A percentile compares a stretch with the other conserved stretches of the same genome.
phyloP scores from a whole-genome alignment of 2,329 filamentous ascomycete species.

The Claviceps sp. region DNA sequence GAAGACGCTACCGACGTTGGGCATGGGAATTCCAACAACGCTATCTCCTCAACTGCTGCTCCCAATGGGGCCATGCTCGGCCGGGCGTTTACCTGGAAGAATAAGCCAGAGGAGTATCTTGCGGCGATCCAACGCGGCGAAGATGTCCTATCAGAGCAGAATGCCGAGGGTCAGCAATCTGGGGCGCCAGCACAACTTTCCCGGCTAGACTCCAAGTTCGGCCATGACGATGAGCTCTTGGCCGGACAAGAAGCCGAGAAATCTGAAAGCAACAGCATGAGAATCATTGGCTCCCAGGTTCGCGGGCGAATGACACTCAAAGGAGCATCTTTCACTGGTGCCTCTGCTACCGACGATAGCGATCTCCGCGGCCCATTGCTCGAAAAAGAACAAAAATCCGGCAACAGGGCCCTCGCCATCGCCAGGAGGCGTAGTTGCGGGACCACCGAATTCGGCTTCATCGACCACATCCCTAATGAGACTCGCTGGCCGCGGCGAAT shows the following conservation, averaged over 20 bases:
- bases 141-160: conserved; percentile 14
- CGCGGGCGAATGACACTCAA: conserved; percentile 28
- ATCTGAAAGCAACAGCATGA: conserved; percentile 13
- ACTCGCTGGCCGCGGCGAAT: conserved; percentile 56
- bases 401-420: conserved; percentile 33
- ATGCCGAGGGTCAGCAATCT: conserved; percentile 13
- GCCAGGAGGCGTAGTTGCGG: conserved; percentile 49
- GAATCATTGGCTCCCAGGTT: conserved; percentile 25
- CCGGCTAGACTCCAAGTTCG: conserved; percentile 10
- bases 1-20: conserved; percentile 35
- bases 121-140: conserved; percentile 25
- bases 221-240: conserved; percentile 15
- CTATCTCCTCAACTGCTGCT: conserved; percentile 6
- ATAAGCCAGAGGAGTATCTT: conserved; percentile 47
- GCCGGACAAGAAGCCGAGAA: conserved; percentile 12
- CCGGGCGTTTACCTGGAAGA: conserved; percentile 50
- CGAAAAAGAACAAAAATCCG: conserved; percentile 31
- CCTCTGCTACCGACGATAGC: conserved; percentile 43
- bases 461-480: conserved; percentile 31
- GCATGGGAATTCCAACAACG: conserved; percentile 3
- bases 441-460: conserved; percentile 15
- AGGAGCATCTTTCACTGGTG: conserved; percentile 38
- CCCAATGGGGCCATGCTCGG: conserved; percentile 20
- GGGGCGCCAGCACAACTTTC: conserved; percentile 16
- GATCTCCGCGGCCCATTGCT: conserved; percentile 43